Base-by-base conservation (phyloP, 257 asterid genomes). In the Nicotiana otophora region DNA sequence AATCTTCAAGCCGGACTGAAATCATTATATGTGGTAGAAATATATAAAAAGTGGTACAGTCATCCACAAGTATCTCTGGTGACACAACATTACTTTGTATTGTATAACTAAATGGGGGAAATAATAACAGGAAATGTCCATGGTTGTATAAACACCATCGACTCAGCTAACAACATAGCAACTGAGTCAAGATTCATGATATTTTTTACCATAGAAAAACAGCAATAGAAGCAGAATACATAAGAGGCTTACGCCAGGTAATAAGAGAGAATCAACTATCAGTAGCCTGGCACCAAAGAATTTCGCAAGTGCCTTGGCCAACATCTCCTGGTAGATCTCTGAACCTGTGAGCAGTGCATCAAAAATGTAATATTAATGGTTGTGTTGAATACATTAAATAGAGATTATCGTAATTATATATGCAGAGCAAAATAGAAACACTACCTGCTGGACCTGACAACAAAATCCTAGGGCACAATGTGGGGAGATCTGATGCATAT, bases 371-470 rank as follows among this genome's bases (percentile, higher is more conserved):
- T 31, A 51, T 12, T 68, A 23, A 20, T 62, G 66, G 31, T 39
- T 75, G 16, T 51, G 34, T 63, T 75, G 65, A 82, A 86, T 74
- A 68, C 67, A 85, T 62, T 84, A 86, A 61, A 82, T 83, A 82
- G 68, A 55, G 81, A 58, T 28, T 53, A 75, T 10, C 64, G 20
- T 55, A 7, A 33, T n/a, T 53, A 51, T 46, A 81, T 33, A 64
- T 19, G 62, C 76, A 33, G 62, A 68, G 51, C 17, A 67, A n/a
- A 53, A 75, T 67, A 81, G 83, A 63, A 67, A 64, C 28, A 85
- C 82, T 83, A 95, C 99, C 98, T 90, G 90, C 91, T 70, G 98
- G 99, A 67, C 98, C 98, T 14, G 97, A 93, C 87, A 95, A 89
- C 79, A 93, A 85, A 78, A 95, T 91, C 84, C 97, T 84, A 19